Evolutionary conservation across 441 rosid species (phyloP), one percentile per base, ranked within the genome.

Genomic region (Bocquillonia castaneifolia): DNA sequence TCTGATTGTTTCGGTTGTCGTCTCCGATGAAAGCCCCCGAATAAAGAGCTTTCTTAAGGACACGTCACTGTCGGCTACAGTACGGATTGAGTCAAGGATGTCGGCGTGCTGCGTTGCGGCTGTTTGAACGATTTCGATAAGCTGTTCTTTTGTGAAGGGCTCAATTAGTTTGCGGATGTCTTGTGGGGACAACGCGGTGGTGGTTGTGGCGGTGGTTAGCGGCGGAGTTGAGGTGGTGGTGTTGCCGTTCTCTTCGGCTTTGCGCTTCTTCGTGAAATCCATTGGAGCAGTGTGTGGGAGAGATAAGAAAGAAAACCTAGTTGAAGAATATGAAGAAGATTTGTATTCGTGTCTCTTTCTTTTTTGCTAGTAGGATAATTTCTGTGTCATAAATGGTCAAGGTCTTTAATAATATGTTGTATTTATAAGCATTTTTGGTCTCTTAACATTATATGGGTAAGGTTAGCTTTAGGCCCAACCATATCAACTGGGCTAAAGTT

Each of bases 1-100:
- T 9, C 89, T 85, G 45, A 91, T 85, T 39, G 83, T 81, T 17
- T 91, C 97, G 44, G 96, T 78, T 18, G 96, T 89, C 5, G 96
- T 91, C 39, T 93, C 96, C 81, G 92, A 83, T 28, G 96, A 93
- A 32, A 93, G 93, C 1, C 98, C 97, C 18, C 96, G 90, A 44
- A 93, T 81, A 72, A 93, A 91, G 15, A 93, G 88, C 84, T 93
- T 93, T 34, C 98, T 83, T 73, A 84, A 92, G 23, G 96, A 63
- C 70, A 83, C 74, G 53, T 93, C 97, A 0, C 79, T 69, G 51
- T 93, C 96, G 6, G 95, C 95, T 39, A 86, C 58, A 4, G 88
- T 71, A 53, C 95, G 77, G 57, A 91, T 86, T 18, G 84, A 64
- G 0, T 81, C 87, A 0, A 89, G 86, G 17, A 91, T 84, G 36